Percentiles rank a stretch among this genome's conserved stretches.
These are phyloP conservation scores for Penicillium canescens DNA, from an alignment of 495 filamentous ascomycete species.

Conservation along the genomic window DNA sequence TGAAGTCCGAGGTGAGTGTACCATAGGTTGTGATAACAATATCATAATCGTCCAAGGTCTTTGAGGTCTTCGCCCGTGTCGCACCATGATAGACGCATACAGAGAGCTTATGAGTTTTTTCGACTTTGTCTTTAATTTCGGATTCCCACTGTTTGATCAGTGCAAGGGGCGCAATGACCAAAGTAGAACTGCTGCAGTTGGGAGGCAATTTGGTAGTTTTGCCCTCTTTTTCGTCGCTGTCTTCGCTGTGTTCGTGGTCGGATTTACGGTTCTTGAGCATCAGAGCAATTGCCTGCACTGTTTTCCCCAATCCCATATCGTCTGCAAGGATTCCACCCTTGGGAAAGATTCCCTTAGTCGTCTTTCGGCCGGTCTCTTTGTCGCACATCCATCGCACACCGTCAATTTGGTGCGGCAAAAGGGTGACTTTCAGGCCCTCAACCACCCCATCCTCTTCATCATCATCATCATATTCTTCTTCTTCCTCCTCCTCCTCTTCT, in stretches of 20 bases:
- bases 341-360: conserved; percentile 71
- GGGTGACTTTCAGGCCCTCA: conserved; percentile 80
- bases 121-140: conserved; percentile 81
- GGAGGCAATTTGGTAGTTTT: conserved; percentile 56
- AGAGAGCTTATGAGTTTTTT: conserved; percentile 62
- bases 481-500: conserved; percentile 38
- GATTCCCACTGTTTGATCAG: conserved; percentile 97
- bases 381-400: conserved; percentile 92
- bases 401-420: conserved; percentile 90
- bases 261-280: conserved; percentile 82
- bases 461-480: conserved; percentile 60
- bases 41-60: conserved; percentile 79
- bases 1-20: conserved; percentile 86
- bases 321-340: conserved; percentile 89
- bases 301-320: conserved; percentile 96
- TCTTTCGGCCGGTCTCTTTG: conserved; percentile 78
- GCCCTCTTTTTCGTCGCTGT: conserved; percentile 25
- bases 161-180: conserved; percentile 92
- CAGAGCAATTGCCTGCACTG: conserved; percentile 82
- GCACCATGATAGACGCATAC: conserved; percentile 91
- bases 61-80: conserved; percentile 73
- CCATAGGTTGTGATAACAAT: conserved; percentile 98
- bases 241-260: conserved; percentile 40
- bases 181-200: conserved; percentile 70
- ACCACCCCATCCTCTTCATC: conserved; percentile 72